These are phyloP conservation scores for Marasmius oreades DNA, from an alignment of 1,284 basidiomycete genomes.

Conservation along the genomic window DNA sequence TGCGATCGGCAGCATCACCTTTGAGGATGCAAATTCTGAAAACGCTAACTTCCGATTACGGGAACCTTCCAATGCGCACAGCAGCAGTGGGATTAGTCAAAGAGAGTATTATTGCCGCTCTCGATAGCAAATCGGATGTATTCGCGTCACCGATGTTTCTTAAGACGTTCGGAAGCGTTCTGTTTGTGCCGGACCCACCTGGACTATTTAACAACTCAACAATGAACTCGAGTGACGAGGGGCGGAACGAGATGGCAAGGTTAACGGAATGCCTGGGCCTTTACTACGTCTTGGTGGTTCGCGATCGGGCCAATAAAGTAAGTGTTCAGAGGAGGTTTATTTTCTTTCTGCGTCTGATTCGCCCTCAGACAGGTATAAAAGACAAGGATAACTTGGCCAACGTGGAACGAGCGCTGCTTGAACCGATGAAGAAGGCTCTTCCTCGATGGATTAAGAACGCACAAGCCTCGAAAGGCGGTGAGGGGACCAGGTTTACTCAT, in stretches of 20 bases:
- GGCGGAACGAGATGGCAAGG: not conserved
- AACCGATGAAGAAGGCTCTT: not conserved
- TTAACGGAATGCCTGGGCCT: slow-evolving; percentile 5
- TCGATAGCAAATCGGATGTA: not conserved
- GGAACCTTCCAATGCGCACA: slow-evolving; percentile 3
- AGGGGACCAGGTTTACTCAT: not conserved
- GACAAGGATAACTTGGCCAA: slow-evolving; percentile 10
- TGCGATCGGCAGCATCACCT: not conserved
- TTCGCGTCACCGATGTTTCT: slow-evolving; percentile 8
- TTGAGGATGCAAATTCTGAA: slow-evolving; percentile 3
- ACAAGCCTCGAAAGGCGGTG: not conserved
- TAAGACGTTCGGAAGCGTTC: slow-evolving; percentile 4
- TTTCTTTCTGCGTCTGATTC: too few relatives aligned
- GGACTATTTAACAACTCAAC: not conserved
- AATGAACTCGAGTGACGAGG: not conserved
- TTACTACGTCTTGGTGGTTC: slow-evolving; percentile 8
- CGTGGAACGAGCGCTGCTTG: slow-evolving; percentile 4
- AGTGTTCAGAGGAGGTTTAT: not conserved
- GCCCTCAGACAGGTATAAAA: slow-evolving; percentile 10
- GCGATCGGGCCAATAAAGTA: slow-evolving; percentile 8
- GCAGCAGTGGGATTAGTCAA: slow-evolving; percentile 9
- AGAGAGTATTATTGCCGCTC: slow-evolving; percentile 5
- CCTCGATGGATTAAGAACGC: not conserved
- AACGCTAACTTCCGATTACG: not conserved
- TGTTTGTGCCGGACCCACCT: slow-evolving; percentile 7